Evolutionary conservation across 306 rosid species (phyloP).

Genomic region (Citrullus colocynthis): DNA sequence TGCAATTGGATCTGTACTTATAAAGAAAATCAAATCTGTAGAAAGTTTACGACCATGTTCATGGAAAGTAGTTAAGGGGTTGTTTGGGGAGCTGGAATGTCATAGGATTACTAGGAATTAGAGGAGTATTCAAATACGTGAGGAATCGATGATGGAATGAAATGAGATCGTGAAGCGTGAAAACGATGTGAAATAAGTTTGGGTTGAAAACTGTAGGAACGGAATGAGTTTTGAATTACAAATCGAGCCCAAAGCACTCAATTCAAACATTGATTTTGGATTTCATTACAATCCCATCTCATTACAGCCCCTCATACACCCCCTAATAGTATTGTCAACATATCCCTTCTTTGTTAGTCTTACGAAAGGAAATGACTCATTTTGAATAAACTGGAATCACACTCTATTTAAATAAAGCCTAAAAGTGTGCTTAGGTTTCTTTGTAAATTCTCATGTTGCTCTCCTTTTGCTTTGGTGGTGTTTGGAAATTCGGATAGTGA

Average conservation of each 20-base stretch:
- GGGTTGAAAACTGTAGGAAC: too few relatives aligned
- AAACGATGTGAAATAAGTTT: too few relatives aligned
- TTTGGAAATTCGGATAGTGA: background rate
- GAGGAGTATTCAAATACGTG: too few relatives aligned
- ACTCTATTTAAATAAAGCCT: background rate
- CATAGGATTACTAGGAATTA: too few relatives aligned
- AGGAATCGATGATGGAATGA: too few relatives aligned
- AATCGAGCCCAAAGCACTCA: too few relatives aligned
- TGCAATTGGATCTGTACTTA: background rate
- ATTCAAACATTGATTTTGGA: too few relatives aligned
- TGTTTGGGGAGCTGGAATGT: too few relatives aligned
- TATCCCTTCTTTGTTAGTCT: background rate
- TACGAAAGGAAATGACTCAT: background rate
- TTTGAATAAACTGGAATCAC: background rate
- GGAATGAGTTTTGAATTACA: too few relatives aligned
- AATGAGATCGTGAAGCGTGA: too few relatives aligned
- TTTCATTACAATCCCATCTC: too few relatives aligned
- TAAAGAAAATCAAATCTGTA: background rate
- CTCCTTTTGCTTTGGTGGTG: background rate
- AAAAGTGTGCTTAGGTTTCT: background rate
- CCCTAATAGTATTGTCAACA: background rate
- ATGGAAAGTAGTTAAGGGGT: background rate
- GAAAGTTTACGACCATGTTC: background rate
- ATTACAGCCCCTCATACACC: too few relatives aligned
- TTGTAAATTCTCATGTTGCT: background rate